Evolutionary conservation across 2,329 filamentous ascomycete species (phyloP), one percentile per base, ranked within the genome.

Genomic region (Aspergillus sp.): DNA sequence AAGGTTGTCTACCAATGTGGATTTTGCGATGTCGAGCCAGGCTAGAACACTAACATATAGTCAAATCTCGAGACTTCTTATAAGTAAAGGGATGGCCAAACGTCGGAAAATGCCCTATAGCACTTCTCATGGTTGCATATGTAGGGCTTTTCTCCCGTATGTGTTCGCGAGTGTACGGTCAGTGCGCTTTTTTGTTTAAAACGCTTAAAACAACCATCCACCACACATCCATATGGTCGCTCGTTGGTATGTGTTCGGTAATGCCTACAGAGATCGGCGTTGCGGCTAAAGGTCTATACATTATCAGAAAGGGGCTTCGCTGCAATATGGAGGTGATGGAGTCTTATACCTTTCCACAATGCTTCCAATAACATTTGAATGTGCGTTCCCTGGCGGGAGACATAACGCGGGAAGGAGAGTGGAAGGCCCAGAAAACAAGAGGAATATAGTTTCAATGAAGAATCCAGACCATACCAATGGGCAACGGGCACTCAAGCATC

Each of bases 201-300:
- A 63, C 75, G 78, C 66, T 79, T 79, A 56, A 74, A 74, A 67
- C 77, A 79, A 57, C 74, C 73, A 50, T 72, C 68, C 48, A 76
- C 72, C 1, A 69, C 76, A 65, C 77, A 79, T 48, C 74, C 71
- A 58, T 79, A 79, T 15, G 77, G 77, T 48, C 77, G 74, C 61
- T 79, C 77, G 63, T 79, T 79, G 62, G 77, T 79, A 55, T 79
- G 77, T 65, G 79, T 79, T 55, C 77, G 74, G 64, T 75, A 76
- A 62, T 79, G 77, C 59, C 77, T 71, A 62, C 75, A 75, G 41
- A 79, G 71, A 66, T 79, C 77, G 18, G 77, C 79, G 58, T 79
- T 79, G 68, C 77, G 75, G 71, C 79, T 79, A 70, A 79, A 79
- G 5, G 76, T 76, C 77, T 26, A 79, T 62, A 36, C 43, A 18